Percentiles rank a stretch among this genome's conserved stretches.
Evolutionary conservation across 176 grass and related monocot species (phyloP).

Genomic region (Oryza meyeriana): DNA sequence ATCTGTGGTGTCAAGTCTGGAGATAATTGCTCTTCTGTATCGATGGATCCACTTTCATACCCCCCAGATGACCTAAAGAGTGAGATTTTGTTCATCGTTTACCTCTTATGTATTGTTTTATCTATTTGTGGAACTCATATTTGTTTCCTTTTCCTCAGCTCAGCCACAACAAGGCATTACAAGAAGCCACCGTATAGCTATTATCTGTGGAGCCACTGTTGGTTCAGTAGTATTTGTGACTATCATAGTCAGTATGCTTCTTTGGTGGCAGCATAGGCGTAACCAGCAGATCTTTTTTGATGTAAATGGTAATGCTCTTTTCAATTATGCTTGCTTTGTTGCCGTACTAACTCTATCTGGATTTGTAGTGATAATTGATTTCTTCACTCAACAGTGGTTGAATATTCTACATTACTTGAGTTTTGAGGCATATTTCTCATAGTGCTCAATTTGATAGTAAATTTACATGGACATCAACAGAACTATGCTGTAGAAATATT

Average conservation of each 20-base stretch:
- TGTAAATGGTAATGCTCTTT: slow-evolving; percentile 70
- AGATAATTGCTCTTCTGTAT: slow-evolving; percentile 76
- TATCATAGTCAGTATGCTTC: slow-evolving; percentile 48
- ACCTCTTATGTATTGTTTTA: not conserved
- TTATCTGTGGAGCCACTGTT: slow-evolving; percentile 66
- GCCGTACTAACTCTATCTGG: not conserved
- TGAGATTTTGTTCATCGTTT: slow-evolving; percentile 35
- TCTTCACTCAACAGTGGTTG: not conserved
- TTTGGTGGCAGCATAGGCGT: slow-evolving; percentile 77
- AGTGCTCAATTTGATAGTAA: not conserved
- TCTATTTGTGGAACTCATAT: not conserved
- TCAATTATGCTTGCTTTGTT: not conserved
- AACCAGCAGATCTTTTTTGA: slow-evolving; percentile 97
- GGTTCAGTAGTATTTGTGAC: slow-evolving; percentile 51
- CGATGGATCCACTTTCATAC: slow-evolving; percentile 78
- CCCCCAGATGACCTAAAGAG: slow-evolving; percentile 85
- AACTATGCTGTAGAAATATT: not conserved
- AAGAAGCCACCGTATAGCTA: slow-evolving; percentile 58
- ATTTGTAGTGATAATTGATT: not conserved
- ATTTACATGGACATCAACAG: not conserved
- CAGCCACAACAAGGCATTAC: slow-evolving; percentile 51
- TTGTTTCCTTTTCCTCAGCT: slow-evolving; percentile 59
- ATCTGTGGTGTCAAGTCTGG: slow-evolving; percentile 59
- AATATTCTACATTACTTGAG: not conserved
- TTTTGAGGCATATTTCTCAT: not conserved